These are phyloP conservation scores for Aspergillus sp. DNA, from an alignment of 2,329 filamentous ascomycete species.

Conservation along the genomic window DNA sequence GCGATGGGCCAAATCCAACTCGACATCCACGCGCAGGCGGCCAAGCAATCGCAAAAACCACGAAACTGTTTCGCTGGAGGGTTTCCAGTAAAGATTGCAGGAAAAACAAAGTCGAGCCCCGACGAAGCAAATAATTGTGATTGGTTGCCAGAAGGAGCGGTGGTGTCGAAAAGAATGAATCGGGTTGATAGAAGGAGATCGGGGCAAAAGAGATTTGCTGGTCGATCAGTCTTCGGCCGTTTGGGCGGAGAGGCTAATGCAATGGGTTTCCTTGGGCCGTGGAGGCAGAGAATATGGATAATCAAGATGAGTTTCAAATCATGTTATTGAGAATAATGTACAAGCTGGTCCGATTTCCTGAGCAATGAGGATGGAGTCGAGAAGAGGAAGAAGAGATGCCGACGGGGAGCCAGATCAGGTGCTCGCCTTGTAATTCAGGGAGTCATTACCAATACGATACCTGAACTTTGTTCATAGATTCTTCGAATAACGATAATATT, in stretches of 20 bases:
- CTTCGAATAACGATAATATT: not conserved
- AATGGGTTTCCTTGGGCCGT: constrained; percentile 13
- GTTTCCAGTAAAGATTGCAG: constrained; percentile 5
- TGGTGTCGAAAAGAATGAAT: constrained; percentile 3
- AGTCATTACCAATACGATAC: not conserved
- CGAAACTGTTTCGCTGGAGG: not conserved
- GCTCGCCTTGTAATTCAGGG: not conserved
- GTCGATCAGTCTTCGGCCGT: constrained; percentile 16
- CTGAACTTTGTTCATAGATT: not conserved
- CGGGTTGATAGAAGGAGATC: constrained; percentile 3
- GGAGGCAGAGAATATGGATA: constrained; percentile 1
- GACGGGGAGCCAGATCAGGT: not conserved
- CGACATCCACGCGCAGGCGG: not conserved
- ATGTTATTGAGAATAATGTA: not conserved
- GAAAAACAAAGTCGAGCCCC: constrained; percentile 5
- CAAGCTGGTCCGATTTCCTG: not conserved
- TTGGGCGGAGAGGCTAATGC: constrained; percentile 16
- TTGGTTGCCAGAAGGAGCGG: constrained; percentile 6
- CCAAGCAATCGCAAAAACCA: not conserved
- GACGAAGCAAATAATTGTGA: constrained; percentile 5
- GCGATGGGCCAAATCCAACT: not conserved
- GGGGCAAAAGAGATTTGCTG: constrained; percentile 18
- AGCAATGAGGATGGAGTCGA: not conserved
- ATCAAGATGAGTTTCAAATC: not conserved
- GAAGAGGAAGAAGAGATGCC: not conserved